Evolutionary conservation across 1,284 basidiomycete genomes (phyloP), one percentile per base, ranked within the genome.

Genomic region (Ganoderma leucocontextum): DNA sequence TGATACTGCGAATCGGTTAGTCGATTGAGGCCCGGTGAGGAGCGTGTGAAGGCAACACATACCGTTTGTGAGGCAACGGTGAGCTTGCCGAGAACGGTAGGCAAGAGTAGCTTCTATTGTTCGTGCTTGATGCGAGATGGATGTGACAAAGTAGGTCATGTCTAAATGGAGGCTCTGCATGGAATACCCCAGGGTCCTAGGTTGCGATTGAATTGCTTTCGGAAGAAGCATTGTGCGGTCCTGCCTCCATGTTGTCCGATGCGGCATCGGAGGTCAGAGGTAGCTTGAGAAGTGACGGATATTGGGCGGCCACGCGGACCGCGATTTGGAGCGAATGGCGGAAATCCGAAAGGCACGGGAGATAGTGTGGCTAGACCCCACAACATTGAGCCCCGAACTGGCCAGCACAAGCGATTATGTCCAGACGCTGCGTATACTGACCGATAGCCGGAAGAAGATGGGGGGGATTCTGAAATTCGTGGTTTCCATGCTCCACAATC

Each of bases 1-100:
- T 47, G 44, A 47, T 47, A 47, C n/a, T 47, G n/a, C n/a, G 44
- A 47, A 22, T 47, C n/a, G 44, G 44, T 47, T 47, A 47, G 44
- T 10, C n/a, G 44, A 2, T 47, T 47, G 44, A 10, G n/a, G 9
- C 8, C n/a, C 8, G n/a, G 7, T 7, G 9, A 47, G 9, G n/a
- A 47, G n/a, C 44, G 44, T 47, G 44, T 47, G 44, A 47, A n/a
- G 8, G 9, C 44, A 47, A 8, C 29, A 10, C 44, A 47, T 47
- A 47, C 44, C n/a, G 9, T 10, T 22, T n/a, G n/a, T 22, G 44
- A 47, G n/a, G 44, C 22, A 47, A n/a, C 8, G 44, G 44, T 47
- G 44, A 47, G n/a, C n/a, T 47, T 47, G 44, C 44, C 44, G n/a
- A 47, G 44, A 47, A 22, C 7, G 44, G 44, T 47, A 47, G 44